Evolutionary conservation across 2,329 filamentous ascomycete species (phyloP), one percentile per base, ranked within the genome.

Genomic region (Cryphonectria naterciae): DNA sequence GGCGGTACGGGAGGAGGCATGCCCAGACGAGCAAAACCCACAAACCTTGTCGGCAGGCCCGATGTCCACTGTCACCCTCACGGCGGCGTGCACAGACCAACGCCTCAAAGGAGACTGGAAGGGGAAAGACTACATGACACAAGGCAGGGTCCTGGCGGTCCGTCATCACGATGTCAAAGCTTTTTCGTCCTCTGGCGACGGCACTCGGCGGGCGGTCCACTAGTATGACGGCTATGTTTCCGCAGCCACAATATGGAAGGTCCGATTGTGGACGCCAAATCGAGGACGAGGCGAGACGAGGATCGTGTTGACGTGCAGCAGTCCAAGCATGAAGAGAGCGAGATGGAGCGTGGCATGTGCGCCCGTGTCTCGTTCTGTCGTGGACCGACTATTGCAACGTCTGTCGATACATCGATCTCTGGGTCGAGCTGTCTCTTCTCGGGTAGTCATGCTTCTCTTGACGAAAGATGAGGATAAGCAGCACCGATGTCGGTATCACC

Each of bases 141-240:
- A 58, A 28, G 54, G 25, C 13, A 25, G 25, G 25, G 35, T 32
- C 54, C 28, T 17, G 54, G 28, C 25, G 13, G 54, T 58, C 25
- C 28, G 54, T 58, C 54, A 46, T 19, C 15, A 58, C 37, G 39
- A 43, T 35, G 65, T 60, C 65, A 67, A 37, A 60, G 65, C 15
- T 13, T 49, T 49, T 60, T 32, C 52, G 15, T 35, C 15, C 28
- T 32, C 19, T 39, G 17, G 37, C 54, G 17, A 60, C 65, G 65
- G 65, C 54, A 67, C 65, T 67, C 65, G 65, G 65, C 65, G 28
- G 65, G 25, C 25, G 15, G 15, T 46, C 4, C 10, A 17, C 37
- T 60, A 61, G 54, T 25, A 58, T 17, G 35, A 17, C 65, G 54
- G 65, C 39, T 67, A 32, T 58, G 52, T 7, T 32, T 25, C 39